Evolutionary conservation across 805 yeast genomes (phyloP).

Genomic region (Suhomyces faveliae): DNA sequence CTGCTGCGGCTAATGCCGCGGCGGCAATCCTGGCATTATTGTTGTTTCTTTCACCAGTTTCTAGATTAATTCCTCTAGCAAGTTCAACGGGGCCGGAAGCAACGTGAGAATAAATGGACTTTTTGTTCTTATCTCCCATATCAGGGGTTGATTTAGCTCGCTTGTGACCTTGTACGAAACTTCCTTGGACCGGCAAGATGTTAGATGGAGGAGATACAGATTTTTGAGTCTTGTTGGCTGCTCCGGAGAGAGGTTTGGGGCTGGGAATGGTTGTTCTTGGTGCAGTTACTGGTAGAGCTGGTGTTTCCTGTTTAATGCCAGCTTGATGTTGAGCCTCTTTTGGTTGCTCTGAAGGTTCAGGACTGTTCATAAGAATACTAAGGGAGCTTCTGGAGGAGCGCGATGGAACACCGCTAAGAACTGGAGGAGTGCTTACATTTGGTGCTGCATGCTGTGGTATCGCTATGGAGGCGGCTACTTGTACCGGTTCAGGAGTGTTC

Average conservation of each 20-base stretch:
- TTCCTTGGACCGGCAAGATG: conserved; percentile 18
- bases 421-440: background rate
- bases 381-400: conserved; percentile 10
- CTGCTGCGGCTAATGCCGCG: conserved; percentile 81
- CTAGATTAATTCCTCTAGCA: conserved; percentile 36
- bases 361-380: conserved; percentile 14
- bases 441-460: background rate
- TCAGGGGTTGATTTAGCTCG: conserved; percentile 25
- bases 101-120: background rate
- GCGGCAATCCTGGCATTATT: conserved; percentile 71
- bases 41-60: conserved; percentile 32
- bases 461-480: background rate
- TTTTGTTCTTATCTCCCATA: background rate
- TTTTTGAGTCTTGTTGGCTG: conserved; percentile 3
- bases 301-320: background rate
- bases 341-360: conserved; percentile 3
- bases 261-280: background rate
- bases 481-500: background rate
- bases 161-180: conserved; percentile 19
- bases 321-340: background rate
- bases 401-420: background rate
- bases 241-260: background rate
- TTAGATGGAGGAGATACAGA: conserved; percentile 10
- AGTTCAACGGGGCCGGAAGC: conserved; percentile 48
- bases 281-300: conserved; percentile 5